phyloP scores from a whole-genome alignment of 306 rosid genomes.

The Cicer yamashitae region DNA sequence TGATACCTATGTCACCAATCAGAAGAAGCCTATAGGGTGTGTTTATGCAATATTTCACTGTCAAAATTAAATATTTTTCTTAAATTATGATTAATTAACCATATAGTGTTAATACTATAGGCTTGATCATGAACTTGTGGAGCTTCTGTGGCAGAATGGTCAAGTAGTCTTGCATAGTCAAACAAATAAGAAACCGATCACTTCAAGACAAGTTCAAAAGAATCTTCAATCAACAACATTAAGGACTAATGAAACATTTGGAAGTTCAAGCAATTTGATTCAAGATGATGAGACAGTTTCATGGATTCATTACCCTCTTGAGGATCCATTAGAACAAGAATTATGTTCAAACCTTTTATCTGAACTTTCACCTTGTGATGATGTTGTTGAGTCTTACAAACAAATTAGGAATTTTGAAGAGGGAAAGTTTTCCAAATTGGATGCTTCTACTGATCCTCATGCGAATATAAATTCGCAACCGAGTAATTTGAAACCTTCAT shows the following conservation, averaged over 20 bases:
- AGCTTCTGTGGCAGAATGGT: conserved; percentile 89
- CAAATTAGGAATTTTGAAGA: conserved; percentile 63
- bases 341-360: conserved; percentile 71
- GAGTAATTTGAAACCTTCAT: conserved; percentile 47
- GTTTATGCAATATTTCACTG: conserved; percentile 56
- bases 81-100: conserved; percentile 30
- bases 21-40: conserved; percentile 71
- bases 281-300: conserved; percentile 76
- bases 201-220: conserved; percentile 58
- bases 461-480: conserved; percentile 44
- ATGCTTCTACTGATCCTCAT: conserved; percentile 45
- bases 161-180: conserved; percentile 84
- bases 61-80: conserved; percentile 42
- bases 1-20: conserved; percentile 59
- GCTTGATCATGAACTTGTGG: conserved; percentile 75
- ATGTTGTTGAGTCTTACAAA: conserved; percentile 49
- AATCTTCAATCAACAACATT: conserved; percentile 54
- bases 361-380: conserved; percentile 61
- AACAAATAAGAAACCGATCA: conserved; percentile 55
- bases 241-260: conserved; percentile 56
- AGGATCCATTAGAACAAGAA: conserved; percentile 76
- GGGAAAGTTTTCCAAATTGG: conserved; percentile 51
- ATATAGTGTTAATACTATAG: conserved; percentile 56
- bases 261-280: conserved; percentile 62
- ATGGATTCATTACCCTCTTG: conserved; percentile 75